phyloP scores from a whole-genome alignment of 805 yeast species.

The Wickerhamomyces rabaulensis region DNA sequence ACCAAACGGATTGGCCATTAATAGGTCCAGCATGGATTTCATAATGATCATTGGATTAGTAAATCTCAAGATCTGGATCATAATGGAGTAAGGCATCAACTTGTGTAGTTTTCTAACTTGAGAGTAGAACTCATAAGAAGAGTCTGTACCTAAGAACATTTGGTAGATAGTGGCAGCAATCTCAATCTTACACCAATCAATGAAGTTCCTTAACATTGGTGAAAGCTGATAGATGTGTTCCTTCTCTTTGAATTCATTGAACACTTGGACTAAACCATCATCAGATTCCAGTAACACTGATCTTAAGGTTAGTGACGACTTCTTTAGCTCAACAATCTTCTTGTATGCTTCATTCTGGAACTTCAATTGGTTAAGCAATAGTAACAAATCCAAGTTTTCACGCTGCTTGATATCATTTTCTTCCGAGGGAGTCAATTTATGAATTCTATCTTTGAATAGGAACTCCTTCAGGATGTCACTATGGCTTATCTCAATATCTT shows the following conservation, averaged over 20 bases:
- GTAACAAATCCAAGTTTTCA: constrained; percentile 52
- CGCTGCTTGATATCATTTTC: constrained; percentile 53
- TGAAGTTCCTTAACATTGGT: constrained; percentile 60
- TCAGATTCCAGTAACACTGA: constrained; percentile 42
- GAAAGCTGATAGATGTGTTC: constrained; percentile 52
- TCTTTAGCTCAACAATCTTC: constrained; percentile 48
- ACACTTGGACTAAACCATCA: constrained; percentile 54
- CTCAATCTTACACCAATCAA: constrained; percentile 81
- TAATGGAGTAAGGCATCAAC: constrained; percentile 73
- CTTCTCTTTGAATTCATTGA: constrained; percentile 59
- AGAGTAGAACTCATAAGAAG: constrained; percentile 67
- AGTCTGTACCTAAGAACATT: constrained; percentile 73
- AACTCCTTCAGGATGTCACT: constrained; percentile 51
- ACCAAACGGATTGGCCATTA: constrained; percentile 76
- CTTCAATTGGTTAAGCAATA: constrained; percentile 56
- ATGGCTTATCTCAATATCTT: constrained; percentile 50
- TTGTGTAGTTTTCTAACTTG: constrained; percentile 69
- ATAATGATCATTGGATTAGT: constrained; percentile 87
- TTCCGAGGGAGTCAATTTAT: constrained; percentile 37
- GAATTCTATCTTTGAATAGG: constrained; percentile 36
- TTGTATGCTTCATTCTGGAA: constrained; percentile 68
- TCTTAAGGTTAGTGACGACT: constrained; percentile 56
- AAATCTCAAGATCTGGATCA: constrained; percentile 69
- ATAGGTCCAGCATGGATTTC: constrained; percentile 72
- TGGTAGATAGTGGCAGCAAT: constrained; percentile 82